A percentile compares a stretch with the other conserved stretches of the same genome.
phyloP scores from a whole-genome alignment of 495 filamentous ascomycete species.

The Penicillium maclennaniae region DNA sequence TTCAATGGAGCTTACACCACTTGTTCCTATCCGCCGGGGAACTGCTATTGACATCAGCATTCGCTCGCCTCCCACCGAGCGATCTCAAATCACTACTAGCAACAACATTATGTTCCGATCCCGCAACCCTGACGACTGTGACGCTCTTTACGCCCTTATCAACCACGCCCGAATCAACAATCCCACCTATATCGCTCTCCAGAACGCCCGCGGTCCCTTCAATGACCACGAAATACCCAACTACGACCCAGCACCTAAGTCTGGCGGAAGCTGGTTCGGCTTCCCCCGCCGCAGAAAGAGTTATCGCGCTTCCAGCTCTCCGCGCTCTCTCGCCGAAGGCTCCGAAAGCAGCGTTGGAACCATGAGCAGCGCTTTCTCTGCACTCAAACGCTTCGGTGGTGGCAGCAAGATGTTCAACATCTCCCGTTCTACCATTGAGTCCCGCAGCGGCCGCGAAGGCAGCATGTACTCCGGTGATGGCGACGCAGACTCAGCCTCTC shows the following conservation, averaged over 20 bases:
- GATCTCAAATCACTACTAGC: constrained; percentile 65
- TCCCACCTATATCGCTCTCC: constrained; percentile 79
- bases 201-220: constrained; percentile 56
- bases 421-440: constrained; percentile 57
- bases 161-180: constrained; percentile 83
- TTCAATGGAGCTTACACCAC: constrained; percentile 77
- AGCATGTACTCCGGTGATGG: constrained; percentile 60
- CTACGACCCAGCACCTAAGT: constrained; percentile 30
- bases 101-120: constrained; percentile 88
- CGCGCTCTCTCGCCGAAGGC: constrained; percentile 49
- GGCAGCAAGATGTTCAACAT: constrained; percentile 73
- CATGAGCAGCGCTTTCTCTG: constrained; percentile 64
- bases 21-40: constrained; percentile 81
- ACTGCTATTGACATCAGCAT: constrained; percentile 93
- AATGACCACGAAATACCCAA: constrained; percentile 25
- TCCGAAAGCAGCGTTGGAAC: constrained; percentile 57
- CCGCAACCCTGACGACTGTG: constrained; percentile 69
- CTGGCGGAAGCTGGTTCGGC: constrained; percentile 39
- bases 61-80: constrained; percentile 69
- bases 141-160: constrained; percentile 74
- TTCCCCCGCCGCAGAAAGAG: constrained; percentile 50
- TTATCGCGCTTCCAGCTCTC: constrained; percentile 55
- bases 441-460: constrained; percentile 50
- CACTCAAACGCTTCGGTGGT: constrained; percentile 65
- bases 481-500: constrained; percentile 39